Base-by-base conservation (phyloP, 2,329 filamentous ascomycete genomes). In the Neonectria punicea region DNA sequence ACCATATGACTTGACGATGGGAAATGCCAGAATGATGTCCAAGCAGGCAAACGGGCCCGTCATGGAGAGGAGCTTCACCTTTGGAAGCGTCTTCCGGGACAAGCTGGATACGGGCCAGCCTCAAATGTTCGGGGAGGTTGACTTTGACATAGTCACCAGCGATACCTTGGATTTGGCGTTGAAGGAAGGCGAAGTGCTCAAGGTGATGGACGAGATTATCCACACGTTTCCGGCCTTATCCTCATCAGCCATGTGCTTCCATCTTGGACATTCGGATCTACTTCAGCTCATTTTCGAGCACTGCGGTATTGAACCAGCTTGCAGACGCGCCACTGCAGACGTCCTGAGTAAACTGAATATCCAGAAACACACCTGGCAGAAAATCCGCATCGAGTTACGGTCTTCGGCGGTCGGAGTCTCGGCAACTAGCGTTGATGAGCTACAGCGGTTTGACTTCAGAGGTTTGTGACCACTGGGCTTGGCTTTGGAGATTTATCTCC, bases 141-240 rank as follows among this genome's bases (percentile, higher is more conserved):
- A 98, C 77, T 99, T 98, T 77, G 96, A 99, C 79, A 94, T 99
- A 65, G 87, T 97, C n/a, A 95, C 94, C 1, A 87, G 89, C 49
- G 90, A 94, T 71, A 91, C 91, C 1, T 80, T 94, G 5, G 94
- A 98, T 74, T 83, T 97, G 50, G 91, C 94, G 1, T 79, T 98
- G 61, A 97, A 97, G 74, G 96, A 99, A 79, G 95, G 95, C 0
- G 95, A 98, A 78, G 91, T 94, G 0, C 88, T 99, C 71, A 98
- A 98, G 73, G 94, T 98, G 2, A 82, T 98, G 22, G 96, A 99
- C 76, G 96, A 99, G 76, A 92, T 98, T 44, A 87, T 97, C 16
- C 86, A 90, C 53, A 87, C 91, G 5, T 94, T 98, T 68, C 94
- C 94, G 0, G 89, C 90, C 2, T 83, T 97, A 13, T 86, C 88